These are phyloP conservation scores for Malassezia sp. DNA, from an alignment of 1,284 basidiomycete species.

Conservation along the genomic window DNA sequence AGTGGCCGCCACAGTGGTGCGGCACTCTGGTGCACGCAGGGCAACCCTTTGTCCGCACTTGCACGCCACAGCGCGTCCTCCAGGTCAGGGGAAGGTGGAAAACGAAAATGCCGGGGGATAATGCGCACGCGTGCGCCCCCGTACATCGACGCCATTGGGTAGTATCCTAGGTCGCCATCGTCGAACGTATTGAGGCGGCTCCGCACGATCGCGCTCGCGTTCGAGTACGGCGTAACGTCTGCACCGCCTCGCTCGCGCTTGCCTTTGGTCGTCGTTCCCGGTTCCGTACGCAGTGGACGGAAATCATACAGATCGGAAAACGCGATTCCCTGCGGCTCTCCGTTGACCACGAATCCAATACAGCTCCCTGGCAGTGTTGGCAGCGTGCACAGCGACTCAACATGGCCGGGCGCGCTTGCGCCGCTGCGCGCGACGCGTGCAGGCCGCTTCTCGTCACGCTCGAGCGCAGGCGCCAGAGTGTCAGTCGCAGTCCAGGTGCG, in stretches of 20 bases:
- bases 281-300: slow-evolving; percentile 56
- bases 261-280: slow-evolving; percentile 11
- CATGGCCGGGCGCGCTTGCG: neutral
- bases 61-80: slow-evolving; percentile 21
- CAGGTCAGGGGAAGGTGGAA: slow-evolving; percentile 53
- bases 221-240: slow-evolving; percentile 21
- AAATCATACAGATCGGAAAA: slow-evolving; percentile 84
- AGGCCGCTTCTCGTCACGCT: slow-evolving; percentile 12
- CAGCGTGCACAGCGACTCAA: slow-evolving; percentile 54
- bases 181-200: slow-evolving; percentile 64
- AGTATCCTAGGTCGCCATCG: slow-evolving; percentile 90
- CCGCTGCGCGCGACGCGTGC: neutral
- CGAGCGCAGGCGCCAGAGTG: slow-evolving; percentile 8
- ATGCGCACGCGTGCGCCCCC: slow-evolving; percentile 73
- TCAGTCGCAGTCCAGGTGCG: neutral
- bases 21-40: neutral
- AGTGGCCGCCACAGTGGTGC: slow-evolving; percentile 12
- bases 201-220: slow-evolving; percentile 21
- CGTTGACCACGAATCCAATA: slow-evolving; percentile 85
- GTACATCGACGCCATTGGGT: slow-evolving; percentile 84
- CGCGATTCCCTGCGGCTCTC: slow-evolving; percentile 70
- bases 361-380: slow-evolving; percentile 62
- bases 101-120: slow-evolving; percentile 71
- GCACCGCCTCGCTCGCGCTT: slow-evolving; percentile 7
- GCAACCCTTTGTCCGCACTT: neutral